A percentile compares a stretch with the other conserved stretches of the same genome.
Evolutionary conservation across 2,329 filamentous ascomycete species (phyloP).

Genomic region (Penicillium sp.): DNA sequence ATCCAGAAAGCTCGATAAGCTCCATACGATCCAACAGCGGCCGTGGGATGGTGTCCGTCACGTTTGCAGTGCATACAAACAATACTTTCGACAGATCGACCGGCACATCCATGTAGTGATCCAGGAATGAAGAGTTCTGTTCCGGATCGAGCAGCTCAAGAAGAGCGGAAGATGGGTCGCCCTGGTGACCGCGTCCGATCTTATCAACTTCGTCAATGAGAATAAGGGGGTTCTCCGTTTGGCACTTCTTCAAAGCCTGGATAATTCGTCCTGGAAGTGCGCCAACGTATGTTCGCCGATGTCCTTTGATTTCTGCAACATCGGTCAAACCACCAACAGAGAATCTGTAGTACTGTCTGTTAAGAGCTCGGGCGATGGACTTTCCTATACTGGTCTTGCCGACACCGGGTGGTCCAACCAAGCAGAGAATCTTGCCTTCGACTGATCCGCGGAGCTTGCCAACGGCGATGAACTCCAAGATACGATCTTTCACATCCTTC

Average conservation of each 20-base stretch:
- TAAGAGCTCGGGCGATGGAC: constrained; percentile 89
- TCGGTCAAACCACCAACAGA: constrained; percentile 95
- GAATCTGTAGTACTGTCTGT: constrained; percentile 96
- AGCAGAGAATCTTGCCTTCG: constrained; percentile 96
- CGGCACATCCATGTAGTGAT: constrained; percentile 98
- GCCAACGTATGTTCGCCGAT: constrained; percentile 92
- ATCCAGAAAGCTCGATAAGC: constrained; percentile 91
- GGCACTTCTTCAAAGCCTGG: constrained; percentile 96
- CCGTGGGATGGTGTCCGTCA: constrained; percentile 95
- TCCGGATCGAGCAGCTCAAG: constrained; percentile 93
- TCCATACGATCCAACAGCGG: constrained; percentile 97
- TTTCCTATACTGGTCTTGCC: constrained; percentile 99
- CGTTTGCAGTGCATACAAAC: constrained; percentile 98
- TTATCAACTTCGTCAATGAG: constrained; percentile 98
- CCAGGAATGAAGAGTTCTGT: constrained; percentile 94
- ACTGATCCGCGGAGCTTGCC: constrained; percentile 95
- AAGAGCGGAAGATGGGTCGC: constrained; percentile 89
- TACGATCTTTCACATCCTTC: constrained; percentile 97
- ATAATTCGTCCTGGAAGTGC: constrained; percentile 95
- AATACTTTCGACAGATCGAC: constrained; percentile 96
- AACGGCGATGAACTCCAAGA: constrained; percentile 96
- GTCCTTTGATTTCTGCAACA: constrained; percentile 98
- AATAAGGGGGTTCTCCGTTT: constrained; percentile 95
- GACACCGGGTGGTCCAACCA: constrained; percentile 94
- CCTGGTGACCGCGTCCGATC: constrained; percentile 93